phyloP scores from a whole-genome alignment of 805 yeast genomes.

The Wickerhamiella vanderwaltii region DNA sequence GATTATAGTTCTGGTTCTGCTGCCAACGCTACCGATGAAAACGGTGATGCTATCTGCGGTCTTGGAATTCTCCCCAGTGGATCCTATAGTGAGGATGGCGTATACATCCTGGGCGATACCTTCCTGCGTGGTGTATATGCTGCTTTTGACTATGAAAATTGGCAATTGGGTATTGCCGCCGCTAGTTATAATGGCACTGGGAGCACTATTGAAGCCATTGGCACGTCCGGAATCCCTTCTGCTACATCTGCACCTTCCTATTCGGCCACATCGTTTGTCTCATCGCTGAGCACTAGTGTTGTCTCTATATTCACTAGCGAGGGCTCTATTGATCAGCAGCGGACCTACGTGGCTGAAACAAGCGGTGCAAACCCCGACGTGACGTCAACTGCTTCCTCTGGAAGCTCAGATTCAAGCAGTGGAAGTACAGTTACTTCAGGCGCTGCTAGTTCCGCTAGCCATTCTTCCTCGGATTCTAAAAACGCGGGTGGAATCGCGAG shows the following conservation, averaged over 20 bases:
- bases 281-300: constrained; percentile 7
- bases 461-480: too few species aligned
- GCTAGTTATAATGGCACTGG: constrained; percentile 25
- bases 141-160: constrained; percentile 52
- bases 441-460: too few species aligned
- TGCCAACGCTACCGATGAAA: constrained; percentile 12
- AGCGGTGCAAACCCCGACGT: not conserved
- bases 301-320: not conserved
- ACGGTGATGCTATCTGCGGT: constrained; percentile 20
- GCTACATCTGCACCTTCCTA: constrained; percentile 20
- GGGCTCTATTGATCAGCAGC: not conserved
- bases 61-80: constrained; percentile 25
- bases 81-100: constrained; percentile 15
- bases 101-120: constrained; percentile 47
- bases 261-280: constrained; percentile 12
- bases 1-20: constrained; percentile 12
- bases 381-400: too few species aligned
- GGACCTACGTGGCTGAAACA: not conserved
- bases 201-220: constrained; percentile 22
- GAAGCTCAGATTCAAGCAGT: too few species aligned
- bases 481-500: too few species aligned
- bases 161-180: constrained; percentile 44
- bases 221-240: constrained; percentile 22
- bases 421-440: too few species aligned
- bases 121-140: constrained; percentile 53